Evolutionary conservation across 768 basidiomycete species (phyloP).

Genomic region (Agrocybe pediades): DNA sequence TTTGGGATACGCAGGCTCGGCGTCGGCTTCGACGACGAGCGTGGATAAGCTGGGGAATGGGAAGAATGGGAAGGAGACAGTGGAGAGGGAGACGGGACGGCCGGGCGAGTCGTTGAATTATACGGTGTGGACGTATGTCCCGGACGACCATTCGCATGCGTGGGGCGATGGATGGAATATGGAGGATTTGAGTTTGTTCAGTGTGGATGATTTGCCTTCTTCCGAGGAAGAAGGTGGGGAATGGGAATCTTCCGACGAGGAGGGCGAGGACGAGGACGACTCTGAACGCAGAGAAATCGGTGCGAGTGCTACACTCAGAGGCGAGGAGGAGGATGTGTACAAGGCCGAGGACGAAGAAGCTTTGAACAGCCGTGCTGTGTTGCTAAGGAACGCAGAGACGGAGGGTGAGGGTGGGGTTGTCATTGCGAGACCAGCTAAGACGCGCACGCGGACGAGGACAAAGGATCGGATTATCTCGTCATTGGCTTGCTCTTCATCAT

Average conservation of each 20-base stretch:
- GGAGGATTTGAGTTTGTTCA: conserved; percentile 93
- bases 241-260: conserved; percentile 14
- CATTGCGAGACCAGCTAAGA: background rate
- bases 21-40: background rate
- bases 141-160: conserved; percentile 72
- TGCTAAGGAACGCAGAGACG: conserved; percentile 30
- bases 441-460: background rate
- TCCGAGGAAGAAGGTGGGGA: conserved; percentile 1
- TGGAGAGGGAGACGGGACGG: background rate
- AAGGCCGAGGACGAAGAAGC: conserved; percentile 12
- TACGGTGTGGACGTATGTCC: conserved; percentile 88
- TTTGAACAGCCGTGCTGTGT: conserved; percentile 38
- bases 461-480: background rate
- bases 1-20: no score
- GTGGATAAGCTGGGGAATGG: background rate
- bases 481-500: background rate
- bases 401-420: conserved; percentile 3
- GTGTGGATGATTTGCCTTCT: conserved; percentile 60
- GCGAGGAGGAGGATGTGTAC: background rate
- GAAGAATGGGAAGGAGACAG: background rate
- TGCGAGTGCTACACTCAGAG: background rate
- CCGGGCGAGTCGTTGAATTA: conserved; percentile 54
- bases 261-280: conserved; percentile 16
- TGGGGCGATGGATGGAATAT: conserved; percentile 98
- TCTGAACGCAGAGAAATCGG: background rate